Conservation (phyloP, 345 rosid species). For the Eucalyptus decipiens region DNA sequence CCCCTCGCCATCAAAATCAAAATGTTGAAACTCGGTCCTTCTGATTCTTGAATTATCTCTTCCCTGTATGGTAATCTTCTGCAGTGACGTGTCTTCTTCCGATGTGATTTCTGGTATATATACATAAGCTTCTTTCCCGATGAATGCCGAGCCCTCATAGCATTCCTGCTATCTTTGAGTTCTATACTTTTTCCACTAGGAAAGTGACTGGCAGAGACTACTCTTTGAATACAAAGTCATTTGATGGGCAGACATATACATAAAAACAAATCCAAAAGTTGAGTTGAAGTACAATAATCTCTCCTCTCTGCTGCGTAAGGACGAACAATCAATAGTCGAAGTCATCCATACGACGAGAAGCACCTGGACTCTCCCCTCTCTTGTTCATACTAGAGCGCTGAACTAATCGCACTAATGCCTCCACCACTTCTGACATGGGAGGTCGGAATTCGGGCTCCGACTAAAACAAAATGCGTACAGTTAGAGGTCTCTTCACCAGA, state of each 20-base stretch:
- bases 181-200: neutral
- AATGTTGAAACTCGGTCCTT: neutral
- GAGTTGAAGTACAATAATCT: neutral
- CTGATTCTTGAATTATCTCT: neutral
- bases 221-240: neutral
- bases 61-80: neutral
- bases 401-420: constrained; percentile 60
- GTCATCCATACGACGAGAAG: constrained; percentile 40
- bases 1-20: neutral
- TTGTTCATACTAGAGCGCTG: constrained; percentile 38
- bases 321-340: constrained; percentile 11
- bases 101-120: neutral
- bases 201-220: neutral
- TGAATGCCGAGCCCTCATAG: neutral
- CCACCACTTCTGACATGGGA: constrained; percentile 82
- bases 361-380: constrained; percentile 34
- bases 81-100: neutral
- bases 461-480: constrained; percentile 6
- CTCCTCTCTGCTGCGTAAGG: neutral
- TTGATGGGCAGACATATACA: neutral
- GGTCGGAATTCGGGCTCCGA: constrained; percentile 76
- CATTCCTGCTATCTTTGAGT: neutral
- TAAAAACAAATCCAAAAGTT: neutral
- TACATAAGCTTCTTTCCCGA: neutral
- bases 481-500: neutral